These are phyloP conservation scores for Scutellaria minor DNA, from an alignment of 257 asterid genomes.

Conservation along the genomic window DNA sequence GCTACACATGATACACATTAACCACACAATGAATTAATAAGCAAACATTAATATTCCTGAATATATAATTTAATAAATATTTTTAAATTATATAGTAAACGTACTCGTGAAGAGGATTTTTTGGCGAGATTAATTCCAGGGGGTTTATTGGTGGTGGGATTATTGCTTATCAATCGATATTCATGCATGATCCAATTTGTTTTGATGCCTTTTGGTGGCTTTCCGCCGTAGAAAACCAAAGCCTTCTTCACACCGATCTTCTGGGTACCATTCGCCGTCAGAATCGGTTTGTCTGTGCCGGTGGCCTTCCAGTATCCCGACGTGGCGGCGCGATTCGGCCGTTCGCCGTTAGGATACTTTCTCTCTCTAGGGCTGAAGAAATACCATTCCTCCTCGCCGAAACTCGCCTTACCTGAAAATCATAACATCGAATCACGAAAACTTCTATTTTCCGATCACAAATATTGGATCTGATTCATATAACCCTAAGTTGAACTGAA, in stretches of 20 bases:
- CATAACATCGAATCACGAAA: conserved; percentile 15
- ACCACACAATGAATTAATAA: neutral
- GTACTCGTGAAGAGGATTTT: conserved; percentile 47
- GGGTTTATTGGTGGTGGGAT: conserved; percentile 33
- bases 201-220: conserved; percentile 52
- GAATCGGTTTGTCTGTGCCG: conserved; percentile 51
- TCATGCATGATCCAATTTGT: conserved; percentile 61
- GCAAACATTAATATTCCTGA: no score
- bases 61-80: no score
- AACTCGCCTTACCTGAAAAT: conserved; percentile 48
- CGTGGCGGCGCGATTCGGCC: conserved; percentile 55
- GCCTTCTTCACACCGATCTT: conserved; percentile 53
- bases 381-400: conserved; percentile 59
- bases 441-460: neutral
- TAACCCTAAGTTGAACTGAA: neutral
- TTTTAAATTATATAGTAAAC: neutral
- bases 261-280: conserved; percentile 33
- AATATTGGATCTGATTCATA: neutral
- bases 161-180: conserved; percentile 43
- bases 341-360: conserved; percentile 53
- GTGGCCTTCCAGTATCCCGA: conserved; percentile 60
- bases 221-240: conserved; percentile 50
- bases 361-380: conserved; percentile 55
- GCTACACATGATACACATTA: conserved; percentile 24
- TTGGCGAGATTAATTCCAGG: conserved; percentile 38